Evolutionary conservation across 1,139 yeast genomes (phyloP).

Genomic region (Pneumocystis jirovecii): DNA sequence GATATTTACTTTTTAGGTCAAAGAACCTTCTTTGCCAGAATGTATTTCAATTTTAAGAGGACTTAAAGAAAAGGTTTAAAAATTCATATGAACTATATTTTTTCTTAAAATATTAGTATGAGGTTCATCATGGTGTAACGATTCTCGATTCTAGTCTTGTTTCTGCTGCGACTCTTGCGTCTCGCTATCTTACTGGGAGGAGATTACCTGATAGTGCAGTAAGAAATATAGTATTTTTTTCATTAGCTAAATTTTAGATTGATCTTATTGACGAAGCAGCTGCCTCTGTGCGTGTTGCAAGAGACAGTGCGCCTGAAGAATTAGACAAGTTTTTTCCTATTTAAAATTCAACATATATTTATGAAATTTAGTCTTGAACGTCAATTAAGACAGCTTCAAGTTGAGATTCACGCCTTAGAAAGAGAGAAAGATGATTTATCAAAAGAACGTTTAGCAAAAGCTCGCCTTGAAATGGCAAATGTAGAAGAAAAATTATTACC

Average conservation of each 20-base stretch:
- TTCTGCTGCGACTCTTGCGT: constrained; percentile 87
- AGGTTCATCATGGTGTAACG: constrained; percentile 95
- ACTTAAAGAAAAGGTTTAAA: constrained; percentile 47
- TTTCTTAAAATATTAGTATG: constrained; percentile 37
- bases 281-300: constrained; percentile 93
- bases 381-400: constrained; percentile 76
- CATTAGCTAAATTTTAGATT: constrained; percentile 26
- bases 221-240: background rate
- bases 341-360: background rate
- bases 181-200: constrained; percentile 86
- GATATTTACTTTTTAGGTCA: constrained; percentile 49
- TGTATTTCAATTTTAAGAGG: constrained; percentile 95
- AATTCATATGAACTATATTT: background rate
- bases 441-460: constrained; percentile 71
- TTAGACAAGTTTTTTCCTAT: constrained; percentile 42
- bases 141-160: constrained; percentile 91
- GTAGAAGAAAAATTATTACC: constrained; percentile 78
- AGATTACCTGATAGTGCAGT: constrained; percentile 88
- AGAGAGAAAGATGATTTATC: constrained; percentile 47
- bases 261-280: constrained; percentile 94
- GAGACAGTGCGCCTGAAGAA: constrained; percentile 96
- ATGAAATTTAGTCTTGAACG: constrained; percentile 42
- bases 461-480: constrained; percentile 65
- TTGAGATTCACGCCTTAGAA: constrained; percentile 91
- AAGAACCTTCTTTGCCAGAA: constrained; percentile 83